Evolutionary conservation across 78 protist species (phyloP).

Genomic region (Dictyostelium citrinum): DNA sequence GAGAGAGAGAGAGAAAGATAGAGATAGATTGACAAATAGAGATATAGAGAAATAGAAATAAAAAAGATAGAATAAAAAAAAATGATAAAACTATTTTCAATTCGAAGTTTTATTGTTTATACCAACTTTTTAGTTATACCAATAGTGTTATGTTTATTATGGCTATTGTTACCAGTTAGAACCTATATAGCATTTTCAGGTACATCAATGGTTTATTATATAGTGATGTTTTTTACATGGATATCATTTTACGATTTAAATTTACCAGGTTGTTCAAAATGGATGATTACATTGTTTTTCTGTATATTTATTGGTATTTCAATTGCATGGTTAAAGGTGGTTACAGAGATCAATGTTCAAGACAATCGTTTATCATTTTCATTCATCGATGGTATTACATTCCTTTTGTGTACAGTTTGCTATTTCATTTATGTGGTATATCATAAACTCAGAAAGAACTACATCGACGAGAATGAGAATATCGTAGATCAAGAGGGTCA

Average conservation of each 20-base stretch:
- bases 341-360: conserved; percentile 5
- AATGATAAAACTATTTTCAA: neutral
- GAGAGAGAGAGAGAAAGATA: neutral
- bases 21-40: no score
- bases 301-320: conserved; percentile 13
- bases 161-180: conserved; percentile 29
- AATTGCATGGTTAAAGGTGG: conserved; percentile 40
- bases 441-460: conserved; percentile 28
- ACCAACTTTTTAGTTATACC: conserved; percentile 29
- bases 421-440: conserved; percentile 21
- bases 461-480: neutral
- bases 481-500: conserved; percentile 11
- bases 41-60: no score
- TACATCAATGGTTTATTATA: conserved; percentile 24
- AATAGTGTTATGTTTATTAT: neutral
- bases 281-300: conserved; percentile 16
- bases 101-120: conserved; percentile 38
- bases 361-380: conserved; percentile 33
- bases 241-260: conserved; percentile 70
- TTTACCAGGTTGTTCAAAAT: conserved; percentile 65
- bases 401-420: neutral
- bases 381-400: conserved; percentile 29
- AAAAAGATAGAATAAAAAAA: neutral
- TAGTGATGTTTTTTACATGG: conserved; percentile 66
- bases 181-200: conserved; percentile 15